Evolutionary conservation across 352 stramenopile genomes (phyloP).

Genomic region (Phytopythium sindhum): DNA sequence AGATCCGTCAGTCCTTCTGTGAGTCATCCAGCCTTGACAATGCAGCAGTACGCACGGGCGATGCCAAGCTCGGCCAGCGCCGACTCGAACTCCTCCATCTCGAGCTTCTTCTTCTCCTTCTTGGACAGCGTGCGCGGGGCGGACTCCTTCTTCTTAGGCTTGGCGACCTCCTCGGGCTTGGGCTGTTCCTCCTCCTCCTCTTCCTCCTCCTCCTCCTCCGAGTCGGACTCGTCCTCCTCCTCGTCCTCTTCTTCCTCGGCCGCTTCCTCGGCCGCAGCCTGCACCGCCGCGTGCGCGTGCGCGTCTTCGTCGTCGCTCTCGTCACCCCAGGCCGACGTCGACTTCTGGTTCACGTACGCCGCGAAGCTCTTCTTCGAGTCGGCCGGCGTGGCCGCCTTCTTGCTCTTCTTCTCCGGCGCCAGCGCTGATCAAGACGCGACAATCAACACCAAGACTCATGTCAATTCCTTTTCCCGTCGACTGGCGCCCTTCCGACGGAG

Average conservation of each 20-base stretch:
- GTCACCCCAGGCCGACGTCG: constrained; percentile 60
- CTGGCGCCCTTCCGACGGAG: neutral
- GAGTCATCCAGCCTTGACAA: neutral
- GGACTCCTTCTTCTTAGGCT: constrained; percentile 28
- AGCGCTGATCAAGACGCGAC: constrained; percentile 47
- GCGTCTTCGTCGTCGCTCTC: constrained; percentile 75
- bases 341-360: constrained; percentile 70
- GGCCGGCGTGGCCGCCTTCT: constrained; percentile 46
- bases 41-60: constrained; percentile 18
- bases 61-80: constrained; percentile 68
- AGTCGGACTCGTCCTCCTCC: constrained; percentile 40
- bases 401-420: constrained; percentile 63
- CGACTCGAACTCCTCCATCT: constrained; percentile 73
- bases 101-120: constrained; percentile 78
- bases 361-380: constrained; percentile 54
- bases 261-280: constrained; percentile 22
- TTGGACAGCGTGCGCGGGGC: constrained; percentile 57
- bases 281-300: constrained; percentile 36
- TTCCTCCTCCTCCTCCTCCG: too few species aligned
- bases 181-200: constrained; percentile 42
- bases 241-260: constrained; percentile 38
- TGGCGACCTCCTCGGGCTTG: constrained; percentile 13
- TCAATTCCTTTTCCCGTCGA: too few species aligned
- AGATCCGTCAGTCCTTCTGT: neutral
- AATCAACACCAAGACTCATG: too few species aligned